Evolutionary conservation across 495 filamentous ascomycete genomes (phyloP), one percentile per base, ranked within the genome.

Genomic region (Xylaria flabelliformis): DNA sequence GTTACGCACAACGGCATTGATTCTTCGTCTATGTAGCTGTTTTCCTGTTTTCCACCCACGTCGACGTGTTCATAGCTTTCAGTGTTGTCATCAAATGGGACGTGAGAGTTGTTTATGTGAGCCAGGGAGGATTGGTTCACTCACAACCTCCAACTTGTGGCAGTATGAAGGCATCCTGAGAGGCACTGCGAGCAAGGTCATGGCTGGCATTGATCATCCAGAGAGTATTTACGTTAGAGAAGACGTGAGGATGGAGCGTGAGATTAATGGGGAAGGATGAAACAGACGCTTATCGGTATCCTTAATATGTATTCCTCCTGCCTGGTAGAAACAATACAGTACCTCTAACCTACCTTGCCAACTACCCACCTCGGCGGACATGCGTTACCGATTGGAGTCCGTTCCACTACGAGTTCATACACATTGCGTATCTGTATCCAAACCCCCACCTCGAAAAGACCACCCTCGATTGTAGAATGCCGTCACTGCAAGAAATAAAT

Each of bases 301-400:
- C 29, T 70, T 64, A 70, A 53, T 4, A 58, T 63, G 58, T 70
- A 70, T 70, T 61, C 9, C 55, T 70, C 44, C 15, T 53, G 12
- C 1, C 53, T 39, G 10, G 21, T 46, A 32, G 36, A 59, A 59
- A 44, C 8, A 62, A 39, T 50, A 1, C 8, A 61, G 24, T 21
- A 51, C 10, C 26, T 34, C 44, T 24, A 21, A 46, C 51, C 39
- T 48, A 36, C 42, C 15, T 39, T 13, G 32, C 63, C 6, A 2
- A 17, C 21, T 44, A 15, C 10, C 3, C 1, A 61, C 15, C 9
- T 39, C 17, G 1, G 12, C 29, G 10, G 10, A 58, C 26, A 29
- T 29, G 26, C 2, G 26, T 29, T 29, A 29, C 26, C 26, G 26
- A 29, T 29, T 29, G 26, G 26, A 29, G 26, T 29, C 26, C 26